Evolutionary conservation across 192 early-diverging fungal genomes (phyloP), one percentile per base, ranked within the genome.

Genomic region (Phycomyces blakesleeanus): DNA sequence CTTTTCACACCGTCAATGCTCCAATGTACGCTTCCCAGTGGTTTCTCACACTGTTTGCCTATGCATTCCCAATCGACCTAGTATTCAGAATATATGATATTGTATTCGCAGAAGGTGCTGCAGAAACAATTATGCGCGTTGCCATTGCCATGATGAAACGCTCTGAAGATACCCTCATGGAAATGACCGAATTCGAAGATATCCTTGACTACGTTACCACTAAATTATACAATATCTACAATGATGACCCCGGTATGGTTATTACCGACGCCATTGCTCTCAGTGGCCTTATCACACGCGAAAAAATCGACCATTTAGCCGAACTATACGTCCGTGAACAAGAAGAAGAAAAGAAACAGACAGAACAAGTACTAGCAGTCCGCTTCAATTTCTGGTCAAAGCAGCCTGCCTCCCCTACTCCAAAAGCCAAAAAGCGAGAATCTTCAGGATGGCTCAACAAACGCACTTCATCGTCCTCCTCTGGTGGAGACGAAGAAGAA

Each of bases 31-130:
- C 93, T 4, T 92, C 93, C 0, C 93, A 95, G 65, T 99, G 97
- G 97, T 97, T 96, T 77, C 78, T 99, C 68, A 95, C 97, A 0
- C 74, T 96, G 34, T 99, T 99, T 83, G 95, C 97, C 1, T 97
- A 96, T 78, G 87, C 91, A 4, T 96, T 94, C 74, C 97, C 97
- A 27, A 78, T 97, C 55, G 79, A 85, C 15, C 71, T 95, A 55
- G 93, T 98, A 9, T 82, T 94, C 61, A 86, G 97, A 18, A 93
- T 96, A 37, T 88, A 93, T 72, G 97, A 99, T 75, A 83, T 97
- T 15, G 80, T 93, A 18, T 93, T 96, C 67, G 86, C 88, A 3
- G 94, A 98, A 70, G 95, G 96, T 52, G 83, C 87, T 11, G 80
- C 89, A n/a, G 96, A 96, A 70, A 81, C 92, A 7, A 89, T 96